These are phyloP conservation scores for Candida montana DNA, from an alignment of 805 yeast species.

Conservation along the genomic window DNA sequence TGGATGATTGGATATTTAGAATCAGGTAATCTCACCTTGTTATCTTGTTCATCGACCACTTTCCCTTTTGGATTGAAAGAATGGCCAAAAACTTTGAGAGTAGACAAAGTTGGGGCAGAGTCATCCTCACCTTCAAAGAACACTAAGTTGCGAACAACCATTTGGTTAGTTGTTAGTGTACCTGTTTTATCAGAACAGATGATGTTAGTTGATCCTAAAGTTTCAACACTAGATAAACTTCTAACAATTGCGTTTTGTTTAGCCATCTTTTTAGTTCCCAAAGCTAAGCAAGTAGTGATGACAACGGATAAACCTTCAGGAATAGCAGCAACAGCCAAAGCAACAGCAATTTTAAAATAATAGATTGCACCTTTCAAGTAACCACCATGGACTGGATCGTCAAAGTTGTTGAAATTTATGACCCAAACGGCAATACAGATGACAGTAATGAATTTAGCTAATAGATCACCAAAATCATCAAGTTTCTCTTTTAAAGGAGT, in stretches of 20 bases:
- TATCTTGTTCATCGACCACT: constrained; percentile 21
- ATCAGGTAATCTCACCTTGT: constrained; percentile 30
- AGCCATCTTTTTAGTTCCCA: constrained; percentile 46
- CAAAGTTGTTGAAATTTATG: constrained; percentile 35
- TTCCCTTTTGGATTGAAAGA: constrained; percentile 28
- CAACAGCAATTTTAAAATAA: constrained; percentile 45
- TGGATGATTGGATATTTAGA: constrained; percentile 29
- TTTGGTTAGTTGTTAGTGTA: constrained; percentile 46
- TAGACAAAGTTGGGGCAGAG: constrained; percentile 9
- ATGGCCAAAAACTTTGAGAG: constrained; percentile 36
- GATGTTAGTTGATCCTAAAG: constrained; percentile 52
- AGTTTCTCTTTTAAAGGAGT: constrained; percentile 34
- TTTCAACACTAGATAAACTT: constrained; percentile 46
- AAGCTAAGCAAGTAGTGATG: constrained; percentile 44
- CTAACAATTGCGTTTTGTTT: constrained; percentile 43
- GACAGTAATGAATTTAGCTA: constrained; percentile 39
- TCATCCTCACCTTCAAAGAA: constrained; percentile 26
- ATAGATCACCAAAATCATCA: constrained; percentile 33
- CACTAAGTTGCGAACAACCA: constrained; percentile 35
- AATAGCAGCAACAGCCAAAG: constrained; percentile 46
- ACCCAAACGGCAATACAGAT: constrained; percentile 44
- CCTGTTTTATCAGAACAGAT: constrained; percentile 43
- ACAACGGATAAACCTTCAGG: constrained; percentile 52
- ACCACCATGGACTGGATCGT: constrained; percentile 41
- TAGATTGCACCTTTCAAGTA: constrained; percentile 41